These are phyloP conservation scores for Thecamonas trahens DNA, from an alignment of 78 protist species.

Conservation along the genomic window DNA sequence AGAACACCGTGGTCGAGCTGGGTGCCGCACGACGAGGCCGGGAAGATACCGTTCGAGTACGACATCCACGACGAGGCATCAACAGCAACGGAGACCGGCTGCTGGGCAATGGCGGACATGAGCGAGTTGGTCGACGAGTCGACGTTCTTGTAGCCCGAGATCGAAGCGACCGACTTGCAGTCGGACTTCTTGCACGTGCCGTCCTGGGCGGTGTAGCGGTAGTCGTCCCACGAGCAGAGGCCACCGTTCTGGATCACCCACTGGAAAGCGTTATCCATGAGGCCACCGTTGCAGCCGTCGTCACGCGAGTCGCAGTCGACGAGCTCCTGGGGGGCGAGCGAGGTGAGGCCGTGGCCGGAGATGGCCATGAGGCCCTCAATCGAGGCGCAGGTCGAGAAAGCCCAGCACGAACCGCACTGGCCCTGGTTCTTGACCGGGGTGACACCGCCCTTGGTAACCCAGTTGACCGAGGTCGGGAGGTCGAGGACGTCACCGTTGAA, in stretches of 20 bases:
- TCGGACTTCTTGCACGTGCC: conserved; percentile 1
- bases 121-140: background rate
- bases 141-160: background rate
- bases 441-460: conserved; percentile 34
- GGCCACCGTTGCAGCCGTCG: conserved; percentile 25
- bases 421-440: conserved; percentile 58
- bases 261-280: background rate
- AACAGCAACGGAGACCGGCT: background rate
- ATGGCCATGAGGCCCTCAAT: conserved; percentile 13
- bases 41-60: background rate
- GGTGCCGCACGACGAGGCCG: background rate
- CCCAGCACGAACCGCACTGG: conserved; percentile 45
- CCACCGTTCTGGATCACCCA: background rate
- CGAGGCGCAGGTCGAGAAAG: conserved; percentile 12
- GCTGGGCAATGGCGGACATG: background rate
- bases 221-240: background rate
- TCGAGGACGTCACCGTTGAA: background rate
- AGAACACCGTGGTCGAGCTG: conserved; percentile 32
- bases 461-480: conserved; percentile 19
- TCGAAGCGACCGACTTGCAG: background rate
- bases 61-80: background rate
- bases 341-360: conserved; percentile 1
- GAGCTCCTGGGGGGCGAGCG: conserved; percentile 24
- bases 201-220: conserved; percentile 16
- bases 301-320: conserved; percentile 16